Evolutionary conservation across 1,284 basidiomycete genomes (phyloP).

Genomic region (Leccinum ponderosum): DNA sequence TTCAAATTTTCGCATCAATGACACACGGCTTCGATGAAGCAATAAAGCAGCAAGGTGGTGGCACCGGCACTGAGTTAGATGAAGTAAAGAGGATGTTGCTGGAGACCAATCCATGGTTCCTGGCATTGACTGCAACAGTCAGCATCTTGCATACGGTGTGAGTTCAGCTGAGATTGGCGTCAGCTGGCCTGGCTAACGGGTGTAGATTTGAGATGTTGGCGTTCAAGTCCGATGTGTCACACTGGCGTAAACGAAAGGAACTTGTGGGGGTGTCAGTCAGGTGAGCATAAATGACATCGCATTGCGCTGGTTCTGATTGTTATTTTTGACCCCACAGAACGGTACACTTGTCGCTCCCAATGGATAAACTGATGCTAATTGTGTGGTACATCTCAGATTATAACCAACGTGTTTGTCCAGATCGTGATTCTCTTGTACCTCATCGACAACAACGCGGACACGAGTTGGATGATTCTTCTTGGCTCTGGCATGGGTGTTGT

Average conservation of each 20-base stretch:
- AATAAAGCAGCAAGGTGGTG: conserved; percentile 67
- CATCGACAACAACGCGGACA: conserved; percentile 93
- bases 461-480: conserved; percentile 94
- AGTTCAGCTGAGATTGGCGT: conserved; percentile 33
- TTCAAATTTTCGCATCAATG: conserved; percentile 81
- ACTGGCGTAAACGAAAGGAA: conserved; percentile 93
- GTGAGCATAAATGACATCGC: conserved; percentile 37
- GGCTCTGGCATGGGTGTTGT: conserved; percentile 85
- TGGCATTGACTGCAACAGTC: conserved; percentile 80
- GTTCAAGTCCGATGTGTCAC: conserved; percentile 91
- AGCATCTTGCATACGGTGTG: conserved; percentile 86
- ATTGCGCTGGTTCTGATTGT: conserved; percentile 10
- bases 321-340: conserved; percentile 36
- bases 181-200: conserved; percentile 5
- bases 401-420: conserved; percentile 94
- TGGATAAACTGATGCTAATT: conserved; percentile 8
- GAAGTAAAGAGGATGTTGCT: conserved; percentile 92
- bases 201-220: conserved; percentile 90
- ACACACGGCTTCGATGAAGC: conserved; percentile 83
- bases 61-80: conserved; percentile 75
- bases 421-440: conserved; percentile 89
- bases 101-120: conserved; percentile 93
- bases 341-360: conserved; percentile 33
- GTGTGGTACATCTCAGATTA: conserved; percentile 52
- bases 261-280: conserved; percentile 83